phyloP scores from a whole-genome alignment of 768 basidiomycete species.

The Exidia glandulosa region DNA sequence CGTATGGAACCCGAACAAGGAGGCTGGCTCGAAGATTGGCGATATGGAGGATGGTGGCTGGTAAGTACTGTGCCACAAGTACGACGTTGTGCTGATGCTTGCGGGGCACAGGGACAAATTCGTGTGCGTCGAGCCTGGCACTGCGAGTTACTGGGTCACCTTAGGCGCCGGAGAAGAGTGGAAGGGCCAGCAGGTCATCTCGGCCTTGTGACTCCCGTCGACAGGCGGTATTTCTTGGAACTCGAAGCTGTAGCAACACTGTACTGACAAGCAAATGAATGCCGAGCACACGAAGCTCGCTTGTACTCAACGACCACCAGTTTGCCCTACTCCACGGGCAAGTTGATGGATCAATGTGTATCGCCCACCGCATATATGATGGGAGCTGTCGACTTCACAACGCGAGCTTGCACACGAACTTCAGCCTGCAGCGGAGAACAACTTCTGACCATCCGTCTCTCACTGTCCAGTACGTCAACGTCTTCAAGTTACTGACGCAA shows the following conservation, averaged over 20 bases:
- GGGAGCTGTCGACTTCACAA: too few species aligned
- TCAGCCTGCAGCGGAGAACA: too few species aligned
- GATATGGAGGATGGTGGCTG: slow-evolving; percentile 91
- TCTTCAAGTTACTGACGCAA: too few species aligned
- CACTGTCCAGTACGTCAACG: too few species aligned
- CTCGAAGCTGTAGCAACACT: background rate
- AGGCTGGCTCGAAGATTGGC: slow-evolving; percentile 55
- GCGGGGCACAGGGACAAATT: slow-evolving; percentile 52
- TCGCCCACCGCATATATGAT: too few species aligned
- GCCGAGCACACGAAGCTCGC: too few species aligned
- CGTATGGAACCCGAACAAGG: slow-evolving; percentile 87
- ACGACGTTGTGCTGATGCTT: background rate
- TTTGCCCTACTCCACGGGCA: too few species aligned
- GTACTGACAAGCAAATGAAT: too few species aligned
- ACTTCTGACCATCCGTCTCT: too few species aligned
- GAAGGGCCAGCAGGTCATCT: slow-evolving; percentile 65
- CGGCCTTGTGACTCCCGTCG: slow-evolving; percentile 21
- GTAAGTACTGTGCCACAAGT: slow-evolving; percentile 30
- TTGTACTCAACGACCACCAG: too few species aligned
- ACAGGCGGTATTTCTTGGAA: background rate
- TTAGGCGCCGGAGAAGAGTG: slow-evolving; percentile 58
- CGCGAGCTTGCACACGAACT: too few species aligned
- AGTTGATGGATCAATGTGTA: too few species aligned
- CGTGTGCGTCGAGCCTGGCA: slow-evolving; percentile 88
- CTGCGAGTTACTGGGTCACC: slow-evolving; percentile 59